Evolutionary conservation across 1,284 basidiomycete species (phyloP), one percentile per base, ranked within the genome.

Genomic region (Ustilago xerochloae): DNA sequence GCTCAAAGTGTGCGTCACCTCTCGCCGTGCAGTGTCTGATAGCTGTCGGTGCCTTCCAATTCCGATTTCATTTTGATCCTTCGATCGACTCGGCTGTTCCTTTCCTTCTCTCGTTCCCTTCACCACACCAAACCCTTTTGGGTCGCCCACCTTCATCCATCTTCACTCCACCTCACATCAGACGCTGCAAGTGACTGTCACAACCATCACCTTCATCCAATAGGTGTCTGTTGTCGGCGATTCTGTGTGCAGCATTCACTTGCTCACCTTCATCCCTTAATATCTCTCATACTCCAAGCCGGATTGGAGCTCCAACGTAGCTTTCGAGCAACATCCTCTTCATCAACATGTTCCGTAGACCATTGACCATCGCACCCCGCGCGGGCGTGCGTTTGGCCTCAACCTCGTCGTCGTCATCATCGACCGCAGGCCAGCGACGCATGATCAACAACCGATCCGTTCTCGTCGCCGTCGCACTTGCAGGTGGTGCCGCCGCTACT

Each of bases 311-410:
- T 43, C n/a, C n/a, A 22, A 33, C 35, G 20, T 49, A 49, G 43
- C 49, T 45, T 47, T 43, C 18, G 16, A 13, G n/a, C n/a, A n/a
- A n/a, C n/a, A n/a, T n/a, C n/a, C n/a, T n/a, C n/a, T n/a, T n/a
- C n/a, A n/a, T 8, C 48, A 49, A 22, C 38, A 75, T 75, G 72
- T 75, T 75, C 57, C 67, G 67, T 49, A 63, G 67, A 51, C 63
- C 63, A 16, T 45, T 75, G 28, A 49, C 60, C 46, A 20, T 47
- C 22, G 56, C 56, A 24, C 63, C 63, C 22, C 59, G 72, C 32
- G 61, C 67, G 5, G 60, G 67, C 26, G 66, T 71, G 60, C 67
- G 72, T 41, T 46, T 61, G 24, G 72, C 72, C 20, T 75, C 72
- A 13, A 61, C 67, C 29, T 70, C 72, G 6, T 65, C 70, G 10